Evolutionary conservation across 352 stramenopile species (phyloP).

Genomic region (Globisporangium iwayamae): DNA sequence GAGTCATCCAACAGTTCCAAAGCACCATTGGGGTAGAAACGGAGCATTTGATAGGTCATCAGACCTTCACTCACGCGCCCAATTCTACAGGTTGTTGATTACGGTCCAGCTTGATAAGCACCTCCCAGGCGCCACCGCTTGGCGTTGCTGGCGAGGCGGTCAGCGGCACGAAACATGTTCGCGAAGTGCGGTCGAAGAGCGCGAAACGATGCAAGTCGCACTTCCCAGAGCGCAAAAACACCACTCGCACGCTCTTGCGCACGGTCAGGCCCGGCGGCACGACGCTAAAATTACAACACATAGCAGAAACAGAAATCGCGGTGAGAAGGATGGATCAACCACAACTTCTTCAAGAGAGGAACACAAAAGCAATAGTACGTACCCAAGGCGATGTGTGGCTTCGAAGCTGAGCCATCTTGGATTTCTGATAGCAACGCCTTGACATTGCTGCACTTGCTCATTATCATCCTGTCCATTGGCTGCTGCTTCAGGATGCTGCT

Average conservation of each 20-base stretch:
- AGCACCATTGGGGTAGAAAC: too few relatives aligned
- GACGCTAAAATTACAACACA: constrained; percentile 21
- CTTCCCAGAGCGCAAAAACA: constrained; percentile 42
- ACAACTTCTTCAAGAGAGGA: not conserved
- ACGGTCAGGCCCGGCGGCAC: constrained; percentile 48
- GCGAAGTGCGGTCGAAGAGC: constrained; percentile 54
- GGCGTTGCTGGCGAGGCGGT: not conserved
- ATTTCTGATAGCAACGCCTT: not conserved
- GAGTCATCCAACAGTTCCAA: too few relatives aligned
- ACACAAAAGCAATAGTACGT: constrained; percentile 12
- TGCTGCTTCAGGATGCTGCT: not conserved
- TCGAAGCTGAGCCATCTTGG: constrained; percentile 53
- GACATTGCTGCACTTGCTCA: not conserved
- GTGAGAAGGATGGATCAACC: not conserved
- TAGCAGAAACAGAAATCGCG: not conserved
- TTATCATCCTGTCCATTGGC: not conserved
- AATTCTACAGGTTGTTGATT: too few relatives aligned
- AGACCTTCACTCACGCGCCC: too few relatives aligned
- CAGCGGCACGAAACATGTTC: constrained; percentile 56
- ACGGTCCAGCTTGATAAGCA: constrained; percentile 15
- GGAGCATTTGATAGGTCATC: too few relatives aligned
- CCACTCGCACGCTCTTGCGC: constrained; percentile 57
- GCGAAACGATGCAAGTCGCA: constrained; percentile 42
- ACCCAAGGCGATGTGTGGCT: constrained; percentile 65
- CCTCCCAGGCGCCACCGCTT: constrained; percentile 21